Evolutionary conservation across 2,329 filamentous ascomycete genomes (phyloP).

Genomic region (Pseudogymnoascus sp.): DNA sequence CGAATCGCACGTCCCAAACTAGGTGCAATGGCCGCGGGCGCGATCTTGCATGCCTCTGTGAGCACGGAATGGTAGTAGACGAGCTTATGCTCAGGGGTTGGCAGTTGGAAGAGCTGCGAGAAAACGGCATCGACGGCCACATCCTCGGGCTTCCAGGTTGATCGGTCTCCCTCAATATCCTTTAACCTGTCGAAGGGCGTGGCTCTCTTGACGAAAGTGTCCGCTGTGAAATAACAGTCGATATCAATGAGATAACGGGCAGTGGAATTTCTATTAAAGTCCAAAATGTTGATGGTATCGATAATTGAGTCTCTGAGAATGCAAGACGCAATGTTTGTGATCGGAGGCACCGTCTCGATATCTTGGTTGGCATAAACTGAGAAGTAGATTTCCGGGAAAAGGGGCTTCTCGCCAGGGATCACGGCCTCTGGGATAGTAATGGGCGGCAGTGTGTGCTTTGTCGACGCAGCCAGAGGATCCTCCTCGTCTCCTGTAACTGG

Average conservation of each 20-base stretch:
- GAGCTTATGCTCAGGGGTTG: conserved; percentile 80
- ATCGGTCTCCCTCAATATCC: conserved; percentile 54
- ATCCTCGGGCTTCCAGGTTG: conserved; percentile 96
- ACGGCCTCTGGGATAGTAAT: conserved; percentile 72
- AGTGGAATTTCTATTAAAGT: conserved; percentile 83
- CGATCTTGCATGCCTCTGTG: conserved; percentile 92
- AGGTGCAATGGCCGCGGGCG: conserved; percentile 90
- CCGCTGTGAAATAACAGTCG: conserved; percentile 86
- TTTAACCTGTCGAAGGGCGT: conserved; percentile 86
- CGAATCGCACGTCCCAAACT: conserved; percentile 89
- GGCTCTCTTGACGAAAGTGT: conserved; percentile 87
- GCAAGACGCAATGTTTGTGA: conserved; percentile 68
- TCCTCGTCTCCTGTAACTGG: conserved; percentile 50
- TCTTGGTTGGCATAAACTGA: conserved; percentile 88
- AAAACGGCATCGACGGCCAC: conserved; percentile 97
- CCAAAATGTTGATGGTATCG: conserved; percentile 88
- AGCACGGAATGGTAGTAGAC: conserved; percentile 95
- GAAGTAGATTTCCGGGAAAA: conserved; percentile 90
- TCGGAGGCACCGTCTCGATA: conserved; percentile 77
- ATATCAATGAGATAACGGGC: conserved; percentile 89
- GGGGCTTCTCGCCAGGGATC: conserved; percentile 61
- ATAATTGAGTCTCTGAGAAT: conserved; percentile 78
- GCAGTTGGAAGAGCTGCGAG: conserved; percentile 85
- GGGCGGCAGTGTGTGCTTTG: conserved; percentile 70
- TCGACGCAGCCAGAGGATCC: conserved; percentile 49